Percentiles rank a stretch among this genome's conserved stretches.
Conservation (phyloP, 805 yeast genomes). For the Metschnikowia henanensis region DNA sequence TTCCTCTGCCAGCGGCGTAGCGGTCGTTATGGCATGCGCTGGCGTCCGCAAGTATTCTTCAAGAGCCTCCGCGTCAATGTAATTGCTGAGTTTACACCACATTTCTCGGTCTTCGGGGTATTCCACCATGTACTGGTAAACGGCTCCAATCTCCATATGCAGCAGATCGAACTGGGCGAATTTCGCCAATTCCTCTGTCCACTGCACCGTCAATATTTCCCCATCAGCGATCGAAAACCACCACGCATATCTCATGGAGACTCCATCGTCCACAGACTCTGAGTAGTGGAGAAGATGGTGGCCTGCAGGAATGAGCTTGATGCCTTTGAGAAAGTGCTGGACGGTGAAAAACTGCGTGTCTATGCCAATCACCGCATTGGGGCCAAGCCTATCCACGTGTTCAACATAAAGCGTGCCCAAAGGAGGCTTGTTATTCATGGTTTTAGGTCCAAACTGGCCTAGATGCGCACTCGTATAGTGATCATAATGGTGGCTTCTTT, state of each 20-base stretch:
- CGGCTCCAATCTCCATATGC: constrained; percentile 26
- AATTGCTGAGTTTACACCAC: constrained; percentile 17
- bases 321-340: constrained; percentile 44
- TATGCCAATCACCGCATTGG: constrained; percentile 37
- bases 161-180: constrained; percentile 18
- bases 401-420: constrained; percentile 24
- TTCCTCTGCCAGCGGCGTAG: constrained; percentile 53
- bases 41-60: constrained; percentile 14
- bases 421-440: constrained; percentile 20
- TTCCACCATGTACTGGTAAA: constrained; percentile 35
- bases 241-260: constrained; percentile 33
- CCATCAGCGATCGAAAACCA: constrained; percentile 41
- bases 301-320: constrained; percentile 52
- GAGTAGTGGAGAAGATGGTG: constrained; percentile 55
- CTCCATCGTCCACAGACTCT: constrained; percentile 14
- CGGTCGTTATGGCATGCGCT: constrained; percentile 36
- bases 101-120: constrained; percentile 32
- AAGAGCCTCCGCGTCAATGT: constrained; percentile 26
- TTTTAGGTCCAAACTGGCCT: too few species aligned
- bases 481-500: too few species aligned
- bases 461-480: too few species aligned
- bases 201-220: constrained; percentile 31
- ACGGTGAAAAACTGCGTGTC: constrained; percentile 50
- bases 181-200: constrained; percentile 28
- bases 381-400: constrained; percentile 15